Base-by-base conservation (phyloP, 2,329 filamentous ascomycete species). In the Hymenoscyphus linearis region DNA sequence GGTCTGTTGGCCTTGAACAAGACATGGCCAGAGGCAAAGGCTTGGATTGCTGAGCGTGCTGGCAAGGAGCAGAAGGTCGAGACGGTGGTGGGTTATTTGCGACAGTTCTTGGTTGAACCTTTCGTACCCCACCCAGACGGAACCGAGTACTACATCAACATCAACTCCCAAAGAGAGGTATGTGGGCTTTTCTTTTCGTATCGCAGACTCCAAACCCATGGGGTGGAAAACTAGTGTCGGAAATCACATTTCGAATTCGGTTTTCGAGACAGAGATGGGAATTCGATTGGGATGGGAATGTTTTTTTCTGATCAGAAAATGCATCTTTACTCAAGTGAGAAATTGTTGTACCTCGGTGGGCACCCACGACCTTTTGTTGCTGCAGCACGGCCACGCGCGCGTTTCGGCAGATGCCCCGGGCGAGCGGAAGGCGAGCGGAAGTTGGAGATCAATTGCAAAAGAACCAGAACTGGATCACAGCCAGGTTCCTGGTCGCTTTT, bases 141-240 rank as follows among this genome's bases (percentile, higher is more conserved):
- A 77, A 97, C 93, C 67, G 95, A 99, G 80, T 98, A 98, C 83
- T 99, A 99, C 82, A 96, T 99, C 83, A 97, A 97, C 87, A 99
- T 99, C 83, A 95, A 97, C 86, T 98, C 95, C 66, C 93, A 96
- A 74, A 90, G 95, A 83, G 95, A 98, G 88, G 95, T 98, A 87
- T 87, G 92, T 87, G 59, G 36, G 40, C 14, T 63, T 62, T 64
- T 55, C 55, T n/a, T 36, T 53, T 34, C 5, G 27, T 25, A 37
- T 52, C 5, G 13, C 25, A 16, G 37, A 22, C 35, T 40, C 27
- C 37, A 54, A 54, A 27, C 22, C 31, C n/a, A 16, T 34, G 10
- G 25, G 37, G 34, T 13, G 26, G 26, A 53, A 31, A 27, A 18
- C 12, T 22, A 22, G 52, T 18, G 25, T n/a, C 56, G 34, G 31